Percentiles rank a stretch among this genome's conserved stretches.
These are phyloP conservation scores for Rubroboletus pulcherrimus DNA, from an alignment of 768 basidiomycete species.

Conservation along the genomic window DNA sequence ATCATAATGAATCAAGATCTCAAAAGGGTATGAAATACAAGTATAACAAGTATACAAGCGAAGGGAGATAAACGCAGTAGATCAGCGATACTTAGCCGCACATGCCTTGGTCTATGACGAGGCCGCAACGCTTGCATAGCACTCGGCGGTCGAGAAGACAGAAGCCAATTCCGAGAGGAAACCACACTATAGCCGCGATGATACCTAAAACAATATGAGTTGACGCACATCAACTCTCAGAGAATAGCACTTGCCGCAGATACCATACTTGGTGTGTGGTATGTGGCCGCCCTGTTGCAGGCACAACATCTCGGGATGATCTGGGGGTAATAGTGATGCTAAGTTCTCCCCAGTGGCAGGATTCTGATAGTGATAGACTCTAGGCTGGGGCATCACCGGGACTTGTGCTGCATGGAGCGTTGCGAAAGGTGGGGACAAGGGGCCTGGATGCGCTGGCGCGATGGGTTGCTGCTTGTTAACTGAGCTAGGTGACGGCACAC, in stretches of 20 bases:
- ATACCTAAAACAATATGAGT: conserved; percentile 45
- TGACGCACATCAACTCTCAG: background rate
- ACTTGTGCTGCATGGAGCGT: conserved; percentile 28
- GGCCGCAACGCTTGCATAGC: conserved; percentile 53
- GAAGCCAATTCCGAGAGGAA: conserved; percentile 75
- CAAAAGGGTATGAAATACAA: background rate
- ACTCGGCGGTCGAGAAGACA: conserved; percentile 74
- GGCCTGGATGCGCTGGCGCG: background rate
- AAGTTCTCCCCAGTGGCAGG: conserved; percentile 55
- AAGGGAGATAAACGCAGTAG: background rate
- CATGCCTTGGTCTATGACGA: conserved; percentile 36
- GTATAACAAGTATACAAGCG: background rate
- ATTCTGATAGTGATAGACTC: conserved; percentile 67
- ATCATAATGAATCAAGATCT: conserved; percentile 1
- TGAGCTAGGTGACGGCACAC: conserved; percentile 3
- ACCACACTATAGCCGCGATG: conserved; percentile 82
- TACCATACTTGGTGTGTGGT: conserved; percentile 57
- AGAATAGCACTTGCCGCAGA: conserved; percentile 52
- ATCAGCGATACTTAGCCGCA: conserved; percentile 20
- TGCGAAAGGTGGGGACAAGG: conserved; percentile 13
- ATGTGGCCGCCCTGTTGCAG: conserved; percentile 74
- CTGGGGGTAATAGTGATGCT: conserved; percentile 65
- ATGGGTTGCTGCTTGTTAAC: conserved; percentile 15
- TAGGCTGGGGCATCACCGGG: conserved; percentile 39
- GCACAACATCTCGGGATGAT: conserved; percentile 82